A percentile compares a stretch with the other conserved stretches of the same genome.
Conservation (phyloP, 2,329 filamentous ascomycete species). For the Xylariales sp. region DNA sequence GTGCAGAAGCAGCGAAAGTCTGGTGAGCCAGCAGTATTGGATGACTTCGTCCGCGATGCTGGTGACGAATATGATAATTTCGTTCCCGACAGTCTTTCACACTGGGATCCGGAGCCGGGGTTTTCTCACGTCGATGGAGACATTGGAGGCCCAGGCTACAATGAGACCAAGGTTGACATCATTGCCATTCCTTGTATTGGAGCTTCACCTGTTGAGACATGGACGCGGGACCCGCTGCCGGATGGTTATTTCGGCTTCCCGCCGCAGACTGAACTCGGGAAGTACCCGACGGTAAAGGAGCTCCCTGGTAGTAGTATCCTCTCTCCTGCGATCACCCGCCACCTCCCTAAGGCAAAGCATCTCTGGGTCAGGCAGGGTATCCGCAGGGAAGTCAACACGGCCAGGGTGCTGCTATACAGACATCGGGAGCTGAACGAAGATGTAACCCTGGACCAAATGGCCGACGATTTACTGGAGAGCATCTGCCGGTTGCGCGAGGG, state of each 20-base stretch:
- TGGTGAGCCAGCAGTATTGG: background rate
- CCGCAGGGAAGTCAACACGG: constrained; percentile 40
- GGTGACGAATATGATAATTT: constrained; percentile 16
- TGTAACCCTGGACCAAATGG: constrained; percentile 38
- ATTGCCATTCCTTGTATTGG: constrained; percentile 51
- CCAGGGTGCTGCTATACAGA: constrained; percentile 47
- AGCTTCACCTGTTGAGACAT: constrained; percentile 47
- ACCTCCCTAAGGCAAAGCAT: constrained; percentile 29
- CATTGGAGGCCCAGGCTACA: constrained; percentile 38
- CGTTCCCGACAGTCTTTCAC: constrained; percentile 21
- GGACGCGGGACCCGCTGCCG: constrained; percentile 45
- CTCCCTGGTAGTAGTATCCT: constrained; percentile 26
- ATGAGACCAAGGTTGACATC: constrained; percentile 50
- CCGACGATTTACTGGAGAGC: constrained; percentile 42
- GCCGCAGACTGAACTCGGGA: constrained; percentile 14
- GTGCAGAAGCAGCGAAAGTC: no score
- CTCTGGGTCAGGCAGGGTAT: constrained; percentile 51
- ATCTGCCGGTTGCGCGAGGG: constrained; percentile 30
- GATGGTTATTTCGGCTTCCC: constrained; percentile 41
- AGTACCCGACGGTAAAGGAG: constrained; percentile 25
- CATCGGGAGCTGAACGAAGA: constrained; percentile 39
- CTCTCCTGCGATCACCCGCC: constrained; percentile 26
- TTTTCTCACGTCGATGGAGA: constrained; percentile 40
- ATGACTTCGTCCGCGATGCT: background rate
- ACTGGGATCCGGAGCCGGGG: constrained; percentile 30